A percentile compares a stretch with the other conserved stretches of the same genome.
phyloP scores from a whole-genome alignment of 2,329 filamentous ascomycete species.

The Cercospora sp. region DNA sequence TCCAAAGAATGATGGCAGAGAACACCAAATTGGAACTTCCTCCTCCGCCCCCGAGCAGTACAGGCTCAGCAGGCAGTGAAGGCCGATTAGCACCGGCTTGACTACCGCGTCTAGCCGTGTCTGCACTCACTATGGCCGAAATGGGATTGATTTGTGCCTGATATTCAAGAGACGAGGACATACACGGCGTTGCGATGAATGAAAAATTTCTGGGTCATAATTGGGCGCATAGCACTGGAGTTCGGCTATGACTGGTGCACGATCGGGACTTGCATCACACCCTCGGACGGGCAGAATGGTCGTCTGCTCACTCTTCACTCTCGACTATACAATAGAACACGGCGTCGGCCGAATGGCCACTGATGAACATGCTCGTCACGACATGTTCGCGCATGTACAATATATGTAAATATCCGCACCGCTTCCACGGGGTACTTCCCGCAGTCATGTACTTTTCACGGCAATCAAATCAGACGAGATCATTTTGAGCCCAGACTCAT shows the following conservation, averaged over 20 bases:
- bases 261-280: constrained; percentile 2
- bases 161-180: constrained; percentile 9
- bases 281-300: constrained; percentile 3
- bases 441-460: not conserved
- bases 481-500: not conserved
- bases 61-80: constrained; percentile 31
- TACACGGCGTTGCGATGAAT: constrained; percentile 1
- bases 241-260: constrained; percentile 5
- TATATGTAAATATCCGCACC: constrained; percentile 17
- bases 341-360: constrained; percentile 1
- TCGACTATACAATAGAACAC: constrained; percentile 6
- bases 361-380: not conserved
- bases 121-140: constrained; percentile 26
- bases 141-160: constrained; percentile 29
- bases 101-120: constrained; percentile 23
- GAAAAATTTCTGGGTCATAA: constrained; percentile 8
- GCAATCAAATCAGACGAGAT: not conserved
- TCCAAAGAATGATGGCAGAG: constrained; percentile 90
- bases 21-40: constrained; percentile 74
- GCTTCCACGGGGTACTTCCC: not conserved
- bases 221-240: constrained; percentile 1
- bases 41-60: constrained; percentile 44
- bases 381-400: constrained; percentile 11
- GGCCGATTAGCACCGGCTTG: constrained; percentile 33
- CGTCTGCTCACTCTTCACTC: constrained; percentile 17